Evolutionary conservation across 768 basidiomycete genomes (phyloP), one percentile per base, ranked within the genome.

Genomic region (Butyriboletus loyo): DNA sequence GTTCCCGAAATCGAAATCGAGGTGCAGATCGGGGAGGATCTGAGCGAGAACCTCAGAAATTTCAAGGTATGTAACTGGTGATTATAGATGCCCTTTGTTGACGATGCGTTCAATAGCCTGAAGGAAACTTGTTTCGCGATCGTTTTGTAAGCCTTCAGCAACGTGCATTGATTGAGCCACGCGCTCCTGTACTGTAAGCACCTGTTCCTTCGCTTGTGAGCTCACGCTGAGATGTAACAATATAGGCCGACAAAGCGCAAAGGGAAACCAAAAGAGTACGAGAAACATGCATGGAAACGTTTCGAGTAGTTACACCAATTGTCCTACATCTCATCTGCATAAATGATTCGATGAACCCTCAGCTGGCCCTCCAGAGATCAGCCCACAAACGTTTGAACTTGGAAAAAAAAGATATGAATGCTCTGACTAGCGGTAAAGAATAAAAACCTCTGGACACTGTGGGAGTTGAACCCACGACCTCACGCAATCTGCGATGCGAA

Each of bases 51-150:
- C 62, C 71, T 96, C 61, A 76, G 94, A 50, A 84, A 76, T 36
- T 72, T 98, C 62, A 93, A 93, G 84, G 93, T 90, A 46, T 38
- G 79, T 71, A 19, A 31, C 19, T 24, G 15, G 42, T 13, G 14
- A 35, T 35, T 14, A 36, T 14, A 8, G 15, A 24, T 4, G 7
- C 10, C 13, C 24, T 14, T 32, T 27, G 42, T 21, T 54, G 42
- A 60, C 22, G 21, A 2, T 32, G 19, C 4, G 19, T 28, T 45
- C 21, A 46, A 30, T 54, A 96, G 93, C 90, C 91, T 17, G 93
- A 97, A 74, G 94, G 94, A 24, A 97, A 96, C 66, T 73, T 94
- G 31, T 96, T 96, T 79, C 80, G 85, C 22, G 94, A 97, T 66
- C 83, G 92, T 2, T 93, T 92, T 73, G 70, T 86, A 28, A 92